Conservation (phyloP, 331 rosid species). For the Malus hybrid region DNA sequence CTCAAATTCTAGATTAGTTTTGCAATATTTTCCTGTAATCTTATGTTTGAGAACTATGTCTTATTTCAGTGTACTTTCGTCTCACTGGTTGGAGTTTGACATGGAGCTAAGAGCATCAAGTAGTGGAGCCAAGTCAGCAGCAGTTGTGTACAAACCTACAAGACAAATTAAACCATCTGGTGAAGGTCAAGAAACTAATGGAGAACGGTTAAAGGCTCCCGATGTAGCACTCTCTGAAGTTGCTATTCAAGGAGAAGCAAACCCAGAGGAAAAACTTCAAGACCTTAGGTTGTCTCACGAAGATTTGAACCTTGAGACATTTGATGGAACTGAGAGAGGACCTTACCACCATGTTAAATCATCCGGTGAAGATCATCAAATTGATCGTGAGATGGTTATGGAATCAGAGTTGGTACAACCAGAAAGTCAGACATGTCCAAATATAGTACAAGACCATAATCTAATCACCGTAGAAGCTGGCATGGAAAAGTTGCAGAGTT, state of each 20-base stretch:
- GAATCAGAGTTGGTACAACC: slow-evolving; percentile 20
- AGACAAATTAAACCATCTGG: slow-evolving; percentile 16
- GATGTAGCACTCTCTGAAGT: slow-evolving; percentile 13
- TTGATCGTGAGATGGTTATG: slow-evolving; percentile 12
- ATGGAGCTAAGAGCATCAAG: slow-evolving; percentile 24
- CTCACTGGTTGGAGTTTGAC: slow-evolving; percentile 31
- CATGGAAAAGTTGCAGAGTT: slow-evolving; percentile 33
- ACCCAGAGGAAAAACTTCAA: slow-evolving; percentile 5
- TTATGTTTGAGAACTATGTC: slow-evolving; percentile 8
- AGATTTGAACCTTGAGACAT: slow-evolving; percentile 19
- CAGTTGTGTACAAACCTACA: slow-evolving; percentile 11
- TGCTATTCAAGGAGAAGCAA: slow-evolving; percentile 13
- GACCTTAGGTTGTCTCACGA: slow-evolving; percentile 20
- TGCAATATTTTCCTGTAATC: not conserved
- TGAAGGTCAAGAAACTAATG: slow-evolving; percentile 30
- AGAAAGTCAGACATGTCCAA: slow-evolving; percentile 17
- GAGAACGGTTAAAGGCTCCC: slow-evolving; percentile 12
- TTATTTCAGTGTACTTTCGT: slow-evolving; percentile 37
- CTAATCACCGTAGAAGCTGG: slow-evolving; percentile 19
- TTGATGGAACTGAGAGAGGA: slow-evolving; percentile 21
- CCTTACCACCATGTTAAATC: slow-evolving; percentile 11
- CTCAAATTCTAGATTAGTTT: not conserved
- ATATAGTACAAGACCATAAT: slow-evolving; percentile 15
- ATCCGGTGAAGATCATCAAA: slow-evolving; percentile 20
- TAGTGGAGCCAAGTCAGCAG: slow-evolving; percentile 12